A percentile compares a stretch with the other conserved stretches of the same genome.
Evolutionary conservation across 2,329 filamentous ascomycete species (phyloP).

Genomic region (Epicoccum sorghinum): DNA sequence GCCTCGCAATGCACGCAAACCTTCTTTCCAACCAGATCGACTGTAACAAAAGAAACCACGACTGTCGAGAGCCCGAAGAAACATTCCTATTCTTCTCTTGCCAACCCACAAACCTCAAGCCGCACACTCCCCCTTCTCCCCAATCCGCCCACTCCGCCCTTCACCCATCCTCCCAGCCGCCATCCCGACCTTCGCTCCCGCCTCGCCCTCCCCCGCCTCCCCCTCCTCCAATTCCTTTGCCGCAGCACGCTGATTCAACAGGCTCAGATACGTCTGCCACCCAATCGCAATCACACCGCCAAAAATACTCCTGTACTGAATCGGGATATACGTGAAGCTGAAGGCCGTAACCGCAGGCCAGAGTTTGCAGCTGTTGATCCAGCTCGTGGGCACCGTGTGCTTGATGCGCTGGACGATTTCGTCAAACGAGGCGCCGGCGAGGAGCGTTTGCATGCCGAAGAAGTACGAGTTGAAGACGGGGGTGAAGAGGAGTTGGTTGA

Average conservation of each 20-base stretch:
- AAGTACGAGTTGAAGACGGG: slow-evolving; percentile 64
- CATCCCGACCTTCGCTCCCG: neutral
- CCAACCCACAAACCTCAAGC: slow-evolving; percentile 1
- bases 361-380: slow-evolving; percentile 80
- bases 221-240: slow-evolving; percentile 51
- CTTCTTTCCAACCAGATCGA: slow-evolving; percentile 2
- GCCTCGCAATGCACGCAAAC: slow-evolving; percentile 18
- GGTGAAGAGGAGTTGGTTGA: slow-evolving; percentile 83
- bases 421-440: slow-evolving; percentile 64
- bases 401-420: slow-evolving; percentile 74
- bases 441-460: slow-evolving; percentile 57
- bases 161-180: neutral
- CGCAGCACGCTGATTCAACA: slow-evolving; percentile 77
- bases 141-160: slow-evolving; percentile 3
- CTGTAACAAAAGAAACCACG: slow-evolving; percentile 18
- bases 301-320: slow-evolving; percentile 82
- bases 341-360: slow-evolving; percentile 90
- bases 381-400: slow-evolving; percentile 76
- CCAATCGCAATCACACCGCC: slow-evolving; percentile 77
- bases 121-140: slow-evolving; percentile 24
- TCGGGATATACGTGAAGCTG: slow-evolving; percentile 80
- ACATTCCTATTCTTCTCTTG: neutral
- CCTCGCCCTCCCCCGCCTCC: slow-evolving; percentile 23
- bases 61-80: neutral
- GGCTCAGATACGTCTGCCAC: slow-evolving; percentile 91